Base-by-base conservation (phyloP, 805 yeast genomes). In the Metschnikowia arizonensis region DNA sequence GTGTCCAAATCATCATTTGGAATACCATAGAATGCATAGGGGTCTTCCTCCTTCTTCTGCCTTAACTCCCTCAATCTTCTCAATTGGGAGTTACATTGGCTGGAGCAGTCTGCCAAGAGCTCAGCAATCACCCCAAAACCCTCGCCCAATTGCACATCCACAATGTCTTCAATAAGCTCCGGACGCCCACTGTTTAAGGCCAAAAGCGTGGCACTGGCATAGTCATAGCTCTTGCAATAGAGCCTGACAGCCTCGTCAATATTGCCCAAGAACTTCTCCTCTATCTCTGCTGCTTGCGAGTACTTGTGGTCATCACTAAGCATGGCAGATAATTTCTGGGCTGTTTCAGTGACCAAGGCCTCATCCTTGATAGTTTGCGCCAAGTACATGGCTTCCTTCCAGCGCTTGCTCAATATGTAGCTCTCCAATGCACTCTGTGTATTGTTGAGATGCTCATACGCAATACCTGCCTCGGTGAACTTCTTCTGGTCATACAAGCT, bases 61-160 rank as follows among this genome's bases (percentile, higher is more conserved):
- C 99, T 78, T 45, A 93, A 72, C 55, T 89, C 97, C 46, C 96
- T 76, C 50, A 93, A 67, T 60, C 99, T 80, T 49, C 71, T 78
- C 53, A 89, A 68, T 66, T 93, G 99, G 0, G 98, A 85, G 35
- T 72, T 76, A 17, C 87, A 65, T 70, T 93, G 99, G 12, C 85
- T 79, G 55, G 79, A 81, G 69, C 97, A 93, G 62, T 93, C 99
- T n/a, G 97, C 93, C 32, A 91, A 63, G 26, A 93, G 71, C 64
- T 93, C 98, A 4, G 95, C 91, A 50, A 89, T 72, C 0, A 77
- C 70, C 52, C 95, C 96, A 65, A 89, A 93, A 1, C 95, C 93
- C 62, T 91, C 98, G 40, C 85, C 82, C 30, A 91, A 63, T 15
- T 82, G 85, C 1, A 82, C 78, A 53, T 88, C 96, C 40, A 89